Evolutionary conservation across 345 rosid genomes (phyloP).

Genomic region (Rhodamnia rubescens): DNA sequence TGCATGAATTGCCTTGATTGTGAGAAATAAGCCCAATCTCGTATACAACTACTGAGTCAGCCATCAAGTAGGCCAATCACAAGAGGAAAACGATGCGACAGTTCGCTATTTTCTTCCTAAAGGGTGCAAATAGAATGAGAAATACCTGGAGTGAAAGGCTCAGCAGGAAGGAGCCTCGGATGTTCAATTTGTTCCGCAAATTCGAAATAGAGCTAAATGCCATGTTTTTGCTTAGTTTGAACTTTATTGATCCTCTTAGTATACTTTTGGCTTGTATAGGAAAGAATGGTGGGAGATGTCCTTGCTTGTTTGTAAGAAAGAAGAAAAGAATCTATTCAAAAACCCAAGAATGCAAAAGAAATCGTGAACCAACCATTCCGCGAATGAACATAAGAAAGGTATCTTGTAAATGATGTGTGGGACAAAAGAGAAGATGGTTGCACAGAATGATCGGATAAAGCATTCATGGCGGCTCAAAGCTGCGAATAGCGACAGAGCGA

Average conservation of each 20-base stretch:
- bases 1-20: fast-evolving
- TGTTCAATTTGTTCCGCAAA: neutral
- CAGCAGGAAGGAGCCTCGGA: fast-evolving
- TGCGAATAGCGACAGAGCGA: too few relatives aligned
- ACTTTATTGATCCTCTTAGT: too few relatives aligned
- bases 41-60: neutral
- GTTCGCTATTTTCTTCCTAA: fast-evolving
- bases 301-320: too few relatives aligned
- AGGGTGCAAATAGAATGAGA: neutral
- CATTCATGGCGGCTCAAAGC: neutral
- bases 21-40: neutral
- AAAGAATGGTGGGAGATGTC: neutral
- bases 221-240: too few relatives aligned
- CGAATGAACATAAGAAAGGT: neutral
- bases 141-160: neutral
- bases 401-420: neutral
- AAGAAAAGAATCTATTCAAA: too few relatives aligned
- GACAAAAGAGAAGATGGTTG: neutral
- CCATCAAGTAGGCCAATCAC: neutral
- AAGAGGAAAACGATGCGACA: fast-evolving
- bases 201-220: too few relatives aligned
- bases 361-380: neutral
- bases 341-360: neutral
- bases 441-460: neutral
- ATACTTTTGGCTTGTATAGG: neutral